Evolutionary conservation across 2,329 filamentous ascomycete species (phyloP).

Genomic region (Madurella fahalii): DNA sequence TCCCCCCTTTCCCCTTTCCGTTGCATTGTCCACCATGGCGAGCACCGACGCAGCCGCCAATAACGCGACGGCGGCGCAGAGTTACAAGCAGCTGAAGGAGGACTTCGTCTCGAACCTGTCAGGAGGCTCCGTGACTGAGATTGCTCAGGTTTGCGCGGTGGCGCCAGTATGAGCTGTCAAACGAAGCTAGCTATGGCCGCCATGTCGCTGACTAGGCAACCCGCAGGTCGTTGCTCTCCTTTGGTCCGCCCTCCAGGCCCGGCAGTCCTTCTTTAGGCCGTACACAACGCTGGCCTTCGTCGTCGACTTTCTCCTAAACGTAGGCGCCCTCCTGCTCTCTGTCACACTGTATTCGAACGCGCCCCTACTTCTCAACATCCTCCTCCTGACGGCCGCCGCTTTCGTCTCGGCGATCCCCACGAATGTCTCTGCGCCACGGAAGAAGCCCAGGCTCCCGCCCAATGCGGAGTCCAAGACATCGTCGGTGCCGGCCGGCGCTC

Average conservation of each 20-base stretch:
- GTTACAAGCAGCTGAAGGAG: conserved; percentile 90
- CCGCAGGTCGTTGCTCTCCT: conserved; percentile 72
- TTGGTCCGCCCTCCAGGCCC: conserved; percentile 84
- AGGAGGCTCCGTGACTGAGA: conserved; percentile 77
- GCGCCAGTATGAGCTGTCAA: conserved; percentile 64
- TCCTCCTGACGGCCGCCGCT: conserved; percentile 68
- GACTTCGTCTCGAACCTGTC: conserved; percentile 90
- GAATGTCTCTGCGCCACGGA: conserved; percentile 39
- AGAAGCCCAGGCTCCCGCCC: conserved; percentile 48
- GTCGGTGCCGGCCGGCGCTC: conserved; percentile 38
- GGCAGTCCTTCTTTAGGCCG: conserved; percentile 76
- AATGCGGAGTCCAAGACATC: conserved; percentile 36
- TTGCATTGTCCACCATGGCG: conserved; percentile 21
- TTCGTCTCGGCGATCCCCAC: conserved; percentile 55
- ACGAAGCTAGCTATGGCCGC: neutral
- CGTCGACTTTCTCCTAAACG: conserved; percentile 85
- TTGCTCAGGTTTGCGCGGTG: conserved; percentile 80
- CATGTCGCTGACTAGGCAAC: conserved; percentile 11
- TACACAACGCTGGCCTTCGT: conserved; percentile 65
- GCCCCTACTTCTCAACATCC: conserved; percentile 67
- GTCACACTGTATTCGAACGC: conserved; percentile 77
- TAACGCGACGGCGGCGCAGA: conserved; percentile 36
- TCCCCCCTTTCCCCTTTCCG: neutral
- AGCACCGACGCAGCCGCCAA: conserved; percentile 18
- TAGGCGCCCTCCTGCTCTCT: conserved; percentile 75